These are phyloP conservation scores for Malassezia vespertilionis DNA, from an alignment of 1,284 basidiomycete genomes.

Conservation along the genomic window DNA sequence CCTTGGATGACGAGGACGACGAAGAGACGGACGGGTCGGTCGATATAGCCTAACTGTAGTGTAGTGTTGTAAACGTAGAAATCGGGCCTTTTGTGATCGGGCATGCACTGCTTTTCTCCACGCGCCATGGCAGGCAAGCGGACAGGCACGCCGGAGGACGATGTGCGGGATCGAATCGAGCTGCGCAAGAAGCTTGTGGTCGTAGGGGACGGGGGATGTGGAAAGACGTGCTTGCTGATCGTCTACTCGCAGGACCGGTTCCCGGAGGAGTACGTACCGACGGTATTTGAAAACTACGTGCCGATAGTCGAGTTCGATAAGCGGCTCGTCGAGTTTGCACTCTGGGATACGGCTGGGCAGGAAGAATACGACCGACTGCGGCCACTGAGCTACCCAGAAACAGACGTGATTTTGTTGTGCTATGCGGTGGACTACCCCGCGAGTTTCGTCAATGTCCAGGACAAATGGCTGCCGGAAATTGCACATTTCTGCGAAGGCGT, in stretches of 20 bases:
- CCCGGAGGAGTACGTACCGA: conserved; percentile 95
- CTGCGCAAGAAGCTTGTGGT: conserved; percentile 51
- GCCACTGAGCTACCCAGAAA: conserved; percentile 88
- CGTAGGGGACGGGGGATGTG: conserved; percentile 64
- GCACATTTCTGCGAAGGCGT: conserved; percentile 91
- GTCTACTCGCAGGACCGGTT: conserved; percentile 96
- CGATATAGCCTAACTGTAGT: conserved; percentile 1
- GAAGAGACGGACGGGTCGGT: conserved; percentile 2
- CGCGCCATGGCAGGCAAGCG: conserved; percentile 7
- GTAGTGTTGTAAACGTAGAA: too few species aligned
- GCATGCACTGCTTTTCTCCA: background rate
- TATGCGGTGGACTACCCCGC: conserved; percentile 96
- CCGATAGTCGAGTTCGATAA: conserved; percentile 78
- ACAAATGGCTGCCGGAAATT: conserved; percentile 89
- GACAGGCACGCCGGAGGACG: background rate
- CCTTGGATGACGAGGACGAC: conserved; percentile 6
- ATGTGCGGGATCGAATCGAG: conserved; percentile 19
- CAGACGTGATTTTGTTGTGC: conserved; percentile 89
- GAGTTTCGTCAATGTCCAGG: conserved; percentile 82
- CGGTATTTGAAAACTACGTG: conserved; percentile 89
- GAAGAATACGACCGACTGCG: conserved; percentile 93
- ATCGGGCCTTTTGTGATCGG: background rate
- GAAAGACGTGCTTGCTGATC: conserved; percentile 60
- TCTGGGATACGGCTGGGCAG: conserved; percentile 97
- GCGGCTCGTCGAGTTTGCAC: conserved; percentile 79